Evolutionary conservation across 2,329 filamentous ascomycete genomes (phyloP).

Genomic region (Coniochaeta pulveracea): DNA sequence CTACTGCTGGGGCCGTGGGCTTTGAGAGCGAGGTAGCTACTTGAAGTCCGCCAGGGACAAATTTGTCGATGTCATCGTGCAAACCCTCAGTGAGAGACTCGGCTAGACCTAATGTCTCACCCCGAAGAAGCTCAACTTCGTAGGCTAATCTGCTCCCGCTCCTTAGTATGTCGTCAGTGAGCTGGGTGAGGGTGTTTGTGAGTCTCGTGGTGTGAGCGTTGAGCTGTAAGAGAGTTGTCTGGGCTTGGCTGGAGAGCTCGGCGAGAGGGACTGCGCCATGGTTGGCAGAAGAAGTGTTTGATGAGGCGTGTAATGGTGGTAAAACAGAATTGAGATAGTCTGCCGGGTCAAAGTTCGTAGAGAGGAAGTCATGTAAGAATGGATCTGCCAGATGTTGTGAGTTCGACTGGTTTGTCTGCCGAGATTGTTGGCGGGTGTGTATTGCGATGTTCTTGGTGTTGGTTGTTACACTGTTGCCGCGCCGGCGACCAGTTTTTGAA

Average conservation of each 20-base stretch:
- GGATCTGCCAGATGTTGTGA: slow-evolving; percentile 60
- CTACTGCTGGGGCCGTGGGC: background rate
- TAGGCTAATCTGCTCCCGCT: slow-evolving; percentile 84
- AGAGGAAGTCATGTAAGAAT: slow-evolving; percentile 63
- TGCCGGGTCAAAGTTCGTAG: slow-evolving; percentile 68
- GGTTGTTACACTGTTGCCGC: slow-evolving; percentile 32
- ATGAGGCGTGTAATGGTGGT: slow-evolving; percentile 47
- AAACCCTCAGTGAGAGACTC: slow-evolving; percentile 67
- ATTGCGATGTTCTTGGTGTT: slow-evolving; percentile 24
- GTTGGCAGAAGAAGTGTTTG: slow-evolving; percentile 10
- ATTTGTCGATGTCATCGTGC: slow-evolving; percentile 59
- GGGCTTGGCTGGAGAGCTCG: slow-evolving; percentile 71
- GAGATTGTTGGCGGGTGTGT: slow-evolving; percentile 27
- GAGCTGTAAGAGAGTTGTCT: slow-evolving; percentile 75
- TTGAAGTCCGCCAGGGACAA: slow-evolving; percentile 46
- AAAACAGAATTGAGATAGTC: slow-evolving; percentile 75
- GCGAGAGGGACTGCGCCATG: slow-evolving; percentile 45
- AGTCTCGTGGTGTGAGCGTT: slow-evolving; percentile 80
- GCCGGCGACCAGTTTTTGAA: slow-evolving; percentile 27
- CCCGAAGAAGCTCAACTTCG: slow-evolving; percentile 86
- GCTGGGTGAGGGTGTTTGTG: slow-evolving; percentile 68
- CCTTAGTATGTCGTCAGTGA: slow-evolving; percentile 90
- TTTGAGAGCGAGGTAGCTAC: slow-evolving; percentile 16
- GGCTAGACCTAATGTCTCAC: slow-evolving; percentile 70
- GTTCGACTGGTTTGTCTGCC: slow-evolving; percentile 26